A percentile compares a stretch with the other conserved stretches of the same genome.
These are phyloP conservation scores for Durio zibethinus DNA, from an alignment of 345 rosid species.

Conservation along the genomic window DNA sequence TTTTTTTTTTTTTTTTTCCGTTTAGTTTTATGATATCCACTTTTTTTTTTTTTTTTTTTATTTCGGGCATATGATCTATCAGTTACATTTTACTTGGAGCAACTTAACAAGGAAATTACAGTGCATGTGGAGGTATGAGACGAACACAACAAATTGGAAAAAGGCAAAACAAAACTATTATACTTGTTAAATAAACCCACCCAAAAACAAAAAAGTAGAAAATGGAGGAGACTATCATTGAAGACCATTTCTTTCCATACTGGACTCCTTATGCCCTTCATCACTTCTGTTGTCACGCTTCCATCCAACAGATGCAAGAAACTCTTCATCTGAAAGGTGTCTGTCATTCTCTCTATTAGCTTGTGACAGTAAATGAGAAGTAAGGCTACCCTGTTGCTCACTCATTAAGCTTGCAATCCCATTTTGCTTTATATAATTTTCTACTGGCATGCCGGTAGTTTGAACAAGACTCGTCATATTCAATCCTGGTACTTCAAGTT, in stretches of 20 bases:
- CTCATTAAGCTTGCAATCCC: constrained; percentile 20
- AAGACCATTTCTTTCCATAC: constrained; percentile 12
- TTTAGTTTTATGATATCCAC: too few relatives aligned
- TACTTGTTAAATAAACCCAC: not conserved
- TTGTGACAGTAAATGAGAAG: constrained; percentile 22
- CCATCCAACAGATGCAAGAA: constrained; percentile 38
- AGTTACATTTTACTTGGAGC: not conserved
- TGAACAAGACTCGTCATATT: constrained; percentile 26
- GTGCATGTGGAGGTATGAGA: not conserved
- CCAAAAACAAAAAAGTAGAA: not conserved
- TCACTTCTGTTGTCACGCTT: constrained; percentile 16
- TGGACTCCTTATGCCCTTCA: constrained; percentile 9
- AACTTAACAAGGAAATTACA: not conserved
- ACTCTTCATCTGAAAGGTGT: constrained; percentile 37
- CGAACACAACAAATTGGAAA: not conserved
- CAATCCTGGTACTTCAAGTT: constrained; percentile 24
- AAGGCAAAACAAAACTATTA: not conserved
- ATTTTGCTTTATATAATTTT: constrained; percentile 24
- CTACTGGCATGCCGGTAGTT: constrained; percentile 12
- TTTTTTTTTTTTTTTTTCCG: too few relatives aligned
- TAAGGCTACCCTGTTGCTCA: constrained; percentile 27
- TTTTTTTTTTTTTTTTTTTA: too few relatives aligned
- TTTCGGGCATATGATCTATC: too few relatives aligned
- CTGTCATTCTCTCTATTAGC: constrained; percentile 25
- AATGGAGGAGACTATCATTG: not conserved